Base-by-base conservation (phyloP, 345 rosid species). In the Salix arbutifolia region DNA sequence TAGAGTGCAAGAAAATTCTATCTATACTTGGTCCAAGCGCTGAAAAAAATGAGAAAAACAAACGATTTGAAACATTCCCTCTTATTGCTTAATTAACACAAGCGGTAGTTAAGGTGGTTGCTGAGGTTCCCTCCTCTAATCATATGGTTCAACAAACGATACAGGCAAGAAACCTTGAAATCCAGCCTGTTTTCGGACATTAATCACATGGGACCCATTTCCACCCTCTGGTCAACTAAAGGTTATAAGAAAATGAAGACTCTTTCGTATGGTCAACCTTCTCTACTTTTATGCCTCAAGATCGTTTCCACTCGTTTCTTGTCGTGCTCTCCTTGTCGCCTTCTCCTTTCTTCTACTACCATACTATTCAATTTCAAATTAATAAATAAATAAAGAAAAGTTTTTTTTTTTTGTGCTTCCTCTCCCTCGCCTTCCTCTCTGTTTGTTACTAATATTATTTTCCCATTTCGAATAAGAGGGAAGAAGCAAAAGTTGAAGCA, bases 271-370 rank as follows among this genome's bases (percentile, higher is more conserved):
- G 76, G 76, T 74, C 76, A 74, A 74, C 42, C 30, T 11, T 42
- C 3, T 62, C 37, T 61, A 25, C 35, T 23, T 14, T 6, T 56
- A 71, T 18, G 23, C 13, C 64, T 33, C 7, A 0, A 11, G 4
- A 11, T 74, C 42, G 42, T 73, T 74, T 74, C 64, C 66, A 64
- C 28, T 26, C 21, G 18, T 64, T 74, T 74, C 69, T 28, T 64
- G 58, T 28, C 42, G 62, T 60, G 42, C 64, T 74, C 69, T 25
- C 42, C 40, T 73, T 62, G 76, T 42, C 64, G 42, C 28, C 44
- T 73, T 62, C 58, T 42, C 44, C 35, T 40, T 33, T 73, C n/a
- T 73, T 60, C 37, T 58, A 9, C 62, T 23, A 56, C 44, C 44
- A 46, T 46, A 46, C 12, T 23, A 58, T 58, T 58, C 25, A n/a